Percentiles rank a stretch among this genome's conserved stretches.
Conservation (phyloP, 148 eudicot genomes). For the Silene uniflora region DNA sequence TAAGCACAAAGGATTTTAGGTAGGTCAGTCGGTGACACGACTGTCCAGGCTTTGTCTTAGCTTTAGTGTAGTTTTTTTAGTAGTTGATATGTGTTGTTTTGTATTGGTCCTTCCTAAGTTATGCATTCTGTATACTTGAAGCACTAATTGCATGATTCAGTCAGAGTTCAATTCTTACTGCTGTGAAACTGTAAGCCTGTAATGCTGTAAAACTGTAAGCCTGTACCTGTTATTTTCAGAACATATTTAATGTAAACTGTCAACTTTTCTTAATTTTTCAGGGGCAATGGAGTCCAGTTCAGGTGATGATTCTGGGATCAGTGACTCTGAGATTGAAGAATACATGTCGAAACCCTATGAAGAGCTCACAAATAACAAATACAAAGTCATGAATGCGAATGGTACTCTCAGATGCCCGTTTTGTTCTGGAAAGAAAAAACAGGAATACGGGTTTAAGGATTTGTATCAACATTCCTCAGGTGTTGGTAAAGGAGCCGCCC, state of each 20-base stretch:
- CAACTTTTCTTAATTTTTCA: background rate
- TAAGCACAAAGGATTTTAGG: background rate
- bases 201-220: background rate
- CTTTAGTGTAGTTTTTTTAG: background rate
- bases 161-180: background rate
- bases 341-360: slow-evolving; percentile 68
- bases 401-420: slow-evolving; percentile 73
- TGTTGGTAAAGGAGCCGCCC: slow-evolving; percentile 56
- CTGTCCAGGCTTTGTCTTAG: background rate
- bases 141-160: background rate
- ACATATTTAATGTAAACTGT: background rate
- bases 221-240: background rate
- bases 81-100: background rate
- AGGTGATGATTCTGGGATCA: slow-evolving; percentile 61
- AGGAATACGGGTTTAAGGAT: slow-evolving; percentile 63
- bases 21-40: background rate
- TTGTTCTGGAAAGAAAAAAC: slow-evolving; percentile 83
- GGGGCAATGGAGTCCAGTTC: slow-evolving; percentile 48
- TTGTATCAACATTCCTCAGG: slow-evolving; percentile 68
- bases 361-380: slow-evolving; percentile 41
- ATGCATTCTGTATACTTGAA: background rate
- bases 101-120: background rate
- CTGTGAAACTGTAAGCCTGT: background rate
- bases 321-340: slow-evolving; percentile 79
- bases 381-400: slow-evolving; percentile 46